Base-by-base conservation (phyloP, 192 early-diverging fungal genomes). In the Mortierella alpina region DNA sequence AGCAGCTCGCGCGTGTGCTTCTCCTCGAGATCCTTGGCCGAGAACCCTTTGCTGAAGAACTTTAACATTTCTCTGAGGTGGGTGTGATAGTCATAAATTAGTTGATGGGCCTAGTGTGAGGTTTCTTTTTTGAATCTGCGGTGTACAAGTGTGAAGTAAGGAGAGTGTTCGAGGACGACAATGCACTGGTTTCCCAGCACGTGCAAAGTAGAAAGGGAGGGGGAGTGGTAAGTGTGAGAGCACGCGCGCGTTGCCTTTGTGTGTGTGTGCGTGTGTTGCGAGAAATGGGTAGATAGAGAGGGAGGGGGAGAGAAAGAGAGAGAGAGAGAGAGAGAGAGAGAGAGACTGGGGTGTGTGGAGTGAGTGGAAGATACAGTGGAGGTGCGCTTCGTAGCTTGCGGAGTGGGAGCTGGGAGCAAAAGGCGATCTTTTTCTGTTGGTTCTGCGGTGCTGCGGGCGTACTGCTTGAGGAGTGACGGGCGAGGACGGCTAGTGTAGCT, bases 1-100 rank as follows among this genome's bases (percentile, higher is more conserved):
- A 79, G 59, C 20, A 79, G 51, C 22, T 72, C 69, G 31, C 76
- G 76, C 40, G 76, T 79, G 51, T 79, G 76, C 50, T 72, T 79
- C 13, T 79, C 76, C 39, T 79, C 76, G 51, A 61, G 69, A 55
- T 79, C 76, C 47, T 79, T 79, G 41, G 63, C 63, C 0, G 76
- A 79, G 64, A 46, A 79, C 15, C 69, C 69, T 50, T 79, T 79
- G 48, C 63, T 66, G 47, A 79, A 72, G 42, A 79, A 79, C 59
- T 79, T 79, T 54, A 79, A 59, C 76, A 79, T 79, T 56, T 48
- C 22, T 56, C 56, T 41, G 42, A n/a, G n/a, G n/a, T 22, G 10
- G 13, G 7, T 13, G 20, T 2, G 55, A 57, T 57, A 2, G 22
- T 15, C 13, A 51, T 51, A 12, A 51, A 51, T 51, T 12, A 51